These are phyloP conservation scores for Prototheca cutis DNA, from an alignment of 163 green algal genomes.

Conservation along the genomic window DNA sequence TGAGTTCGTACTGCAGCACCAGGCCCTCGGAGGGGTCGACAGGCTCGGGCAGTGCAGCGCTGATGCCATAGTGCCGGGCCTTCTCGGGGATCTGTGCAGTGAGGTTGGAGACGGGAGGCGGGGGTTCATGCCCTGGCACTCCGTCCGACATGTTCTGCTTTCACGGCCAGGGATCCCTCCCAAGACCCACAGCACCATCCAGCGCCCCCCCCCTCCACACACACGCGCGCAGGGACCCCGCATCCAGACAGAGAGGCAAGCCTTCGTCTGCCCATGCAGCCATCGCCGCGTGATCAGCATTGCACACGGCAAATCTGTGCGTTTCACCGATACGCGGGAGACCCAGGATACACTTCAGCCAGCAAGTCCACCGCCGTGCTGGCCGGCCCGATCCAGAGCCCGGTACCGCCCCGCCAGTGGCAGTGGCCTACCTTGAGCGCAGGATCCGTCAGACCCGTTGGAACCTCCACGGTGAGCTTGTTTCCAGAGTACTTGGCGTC, in stretches of 20 bases:
- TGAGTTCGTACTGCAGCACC: conserved; percentile 37
- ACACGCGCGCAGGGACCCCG: background rate
- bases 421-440: conserved; percentile 10
- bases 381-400: too few relatives aligned
- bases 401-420: too few relatives aligned
- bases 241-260: too few relatives aligned
- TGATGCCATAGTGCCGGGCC: conserved; percentile 69
- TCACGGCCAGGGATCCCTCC: background rate
- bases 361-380: too few relatives aligned
- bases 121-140: background rate
- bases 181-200: too few relatives aligned
- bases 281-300: too few relatives aligned
- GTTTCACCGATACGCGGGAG: too few relatives aligned
- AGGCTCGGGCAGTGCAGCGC: conserved; percentile 33
- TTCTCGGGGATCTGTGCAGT: conserved; percentile 48
- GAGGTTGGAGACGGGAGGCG: background rate
- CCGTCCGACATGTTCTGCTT: too few relatives aligned
- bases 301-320: too few relatives aligned
- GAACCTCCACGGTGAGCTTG: background rate
- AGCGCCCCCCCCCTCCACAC: too few relatives aligned
- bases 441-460: background rate
- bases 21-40: conserved; percentile 55
- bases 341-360: too few relatives aligned
- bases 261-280: background rate
- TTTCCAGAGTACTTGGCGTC: conserved; percentile 14